phyloP scores from a whole-genome alignment of 768 basidiomycete genomes.

The Boletus coccyginus region DNA sequence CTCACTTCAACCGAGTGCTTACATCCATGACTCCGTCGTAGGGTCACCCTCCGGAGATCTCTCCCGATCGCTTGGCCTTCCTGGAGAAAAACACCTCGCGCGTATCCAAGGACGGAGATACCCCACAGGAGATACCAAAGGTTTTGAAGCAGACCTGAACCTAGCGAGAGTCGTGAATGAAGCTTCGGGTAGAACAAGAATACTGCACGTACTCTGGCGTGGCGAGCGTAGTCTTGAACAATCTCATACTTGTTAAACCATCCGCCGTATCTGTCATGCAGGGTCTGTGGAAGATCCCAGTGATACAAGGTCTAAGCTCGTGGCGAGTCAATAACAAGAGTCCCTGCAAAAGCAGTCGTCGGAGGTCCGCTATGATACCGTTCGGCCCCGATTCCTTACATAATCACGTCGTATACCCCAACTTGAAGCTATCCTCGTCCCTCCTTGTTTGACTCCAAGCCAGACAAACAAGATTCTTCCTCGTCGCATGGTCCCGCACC shows the following conservation, averaged over 20 bases:
- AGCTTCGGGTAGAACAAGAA: constrained; percentile 1
- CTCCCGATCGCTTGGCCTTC: constrained; percentile 60
- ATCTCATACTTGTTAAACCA: constrained; percentile 75
- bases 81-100: constrained; percentile 67
- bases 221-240: constrained; percentile 58
- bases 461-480: no score
- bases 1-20: constrained; percentile 18
- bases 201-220: constrained; percentile 46
- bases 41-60: constrained; percentile 62
- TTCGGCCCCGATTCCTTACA: constrained; percentile 13
- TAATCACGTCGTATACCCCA: no score
- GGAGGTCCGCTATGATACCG: constrained; percentile 54
- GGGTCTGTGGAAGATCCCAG: constrained; percentile 76
- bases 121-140: constrained; percentile 58
- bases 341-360: not conserved
- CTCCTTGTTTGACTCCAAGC: no score
- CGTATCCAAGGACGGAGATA: constrained; percentile 67
- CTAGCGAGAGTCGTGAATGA: no score
- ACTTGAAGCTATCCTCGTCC: no score
- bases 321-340: not conserved
- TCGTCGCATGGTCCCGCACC: no score
- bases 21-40: constrained; percentile 70
- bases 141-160: constrained; percentile 64
- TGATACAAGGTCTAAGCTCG: constrained; percentile 59
- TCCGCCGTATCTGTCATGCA: constrained; percentile 72